Conservation (phyloP, 2,329 filamentous ascomycete species). For the Blumeria graminis region DNA sequence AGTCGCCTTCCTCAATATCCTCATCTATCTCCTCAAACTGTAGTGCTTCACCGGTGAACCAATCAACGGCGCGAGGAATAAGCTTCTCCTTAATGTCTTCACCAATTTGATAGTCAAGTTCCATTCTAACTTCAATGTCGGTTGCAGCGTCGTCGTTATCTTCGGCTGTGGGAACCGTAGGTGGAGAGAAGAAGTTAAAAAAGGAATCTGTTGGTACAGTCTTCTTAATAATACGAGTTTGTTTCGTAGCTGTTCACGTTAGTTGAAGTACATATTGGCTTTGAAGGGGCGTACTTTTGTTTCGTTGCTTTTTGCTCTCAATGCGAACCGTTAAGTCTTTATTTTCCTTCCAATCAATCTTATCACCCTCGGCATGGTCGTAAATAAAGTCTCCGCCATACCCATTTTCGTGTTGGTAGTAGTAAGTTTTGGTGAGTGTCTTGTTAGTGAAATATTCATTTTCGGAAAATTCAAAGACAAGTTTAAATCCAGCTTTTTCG, state of each 20-base stretch:
- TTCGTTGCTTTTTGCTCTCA: slow-evolving; percentile 98
- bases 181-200: slow-evolving; percentile 81
- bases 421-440: slow-evolving; percentile 93
- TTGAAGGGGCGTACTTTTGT: slow-evolving; percentile 56
- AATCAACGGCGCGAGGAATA: slow-evolving; percentile 93
- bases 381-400: slow-evolving; percentile 99
- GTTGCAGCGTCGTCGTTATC: slow-evolving; percentile 52
- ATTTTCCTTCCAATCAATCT: slow-evolving; percentile 87
- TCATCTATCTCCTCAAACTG: slow-evolving; percentile 86
- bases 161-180: slow-evolving; percentile 53
- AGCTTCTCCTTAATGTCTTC: slow-evolving; percentile 99
- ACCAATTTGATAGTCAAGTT: slow-evolving; percentile 94
- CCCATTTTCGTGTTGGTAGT: slow-evolving; percentile 94
- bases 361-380: slow-evolving; percentile 92
- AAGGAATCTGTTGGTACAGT: slow-evolving; percentile 97
- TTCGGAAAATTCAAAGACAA: slow-evolving; percentile 89
- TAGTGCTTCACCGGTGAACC: slow-evolving; percentile 96
- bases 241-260: slow-evolving; percentile 60
- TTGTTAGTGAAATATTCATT: slow-evolving; percentile 98
- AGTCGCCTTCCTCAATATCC: slow-evolving; percentile 59
- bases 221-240: slow-evolving; percentile 97
- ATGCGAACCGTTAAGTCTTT: slow-evolving; percentile 86
- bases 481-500: slow-evolving; percentile 88
- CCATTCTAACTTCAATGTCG: slow-evolving; percentile 91
- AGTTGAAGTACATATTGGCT: background rate